Evolutionary conservation across 176 grass and related monocot species (phyloP), one percentile per base, ranked within the genome.

Genomic region (Cenchrus americanus): DNA sequence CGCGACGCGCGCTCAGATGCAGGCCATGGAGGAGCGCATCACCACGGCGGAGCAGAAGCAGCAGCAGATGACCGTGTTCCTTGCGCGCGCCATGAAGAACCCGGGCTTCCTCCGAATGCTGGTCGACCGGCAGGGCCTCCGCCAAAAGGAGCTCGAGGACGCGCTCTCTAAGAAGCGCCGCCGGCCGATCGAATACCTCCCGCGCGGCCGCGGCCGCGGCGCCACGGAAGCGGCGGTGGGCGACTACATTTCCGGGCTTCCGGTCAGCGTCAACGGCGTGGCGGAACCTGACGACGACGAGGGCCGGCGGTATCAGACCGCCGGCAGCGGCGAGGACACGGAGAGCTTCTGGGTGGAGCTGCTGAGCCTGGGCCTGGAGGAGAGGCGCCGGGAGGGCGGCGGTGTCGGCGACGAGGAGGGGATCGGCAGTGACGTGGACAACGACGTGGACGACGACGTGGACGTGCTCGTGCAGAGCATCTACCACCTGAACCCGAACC

Each of bases 281-380:
- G 3, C 14, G 9, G 67, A 54, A 5, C 44, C 21, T 70, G 50
- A 1, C 8, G 63, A 42, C 26, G 52, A 24, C 1, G 78, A 8
- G 19, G 23, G n/a, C 27, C 21, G 14, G 27, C 3, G 14, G 13
- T 9, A 61, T 4, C 48, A 57, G 5, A 50, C 34, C 1, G 43
- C 1, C 47, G 10, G 48, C 59, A 19, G 3, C 68, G 71, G 64
- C 51, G 87, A 61, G 62, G 87, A 77, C 90, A 89, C 83, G 64
- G 82, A 79, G 89, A 95, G 77, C 79, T 98, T 98, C 76, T 98
- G 96, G 96, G 89, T 87, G 82, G 87, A 98, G 85, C 81, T 98
- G 84, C 85, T 98, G 15, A 90, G 37, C 40, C 83, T 83, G 1
- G 74, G 88, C 1, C 84, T 90, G 1, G 79, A 86, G 73, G 79